Percentiles rank a stretch among this genome's conserved stretches.
These are phyloP conservation scores for Backusella westeae DNA, from an alignment of 192 early-diverging fungal species.

Conservation along the genomic window DNA sequence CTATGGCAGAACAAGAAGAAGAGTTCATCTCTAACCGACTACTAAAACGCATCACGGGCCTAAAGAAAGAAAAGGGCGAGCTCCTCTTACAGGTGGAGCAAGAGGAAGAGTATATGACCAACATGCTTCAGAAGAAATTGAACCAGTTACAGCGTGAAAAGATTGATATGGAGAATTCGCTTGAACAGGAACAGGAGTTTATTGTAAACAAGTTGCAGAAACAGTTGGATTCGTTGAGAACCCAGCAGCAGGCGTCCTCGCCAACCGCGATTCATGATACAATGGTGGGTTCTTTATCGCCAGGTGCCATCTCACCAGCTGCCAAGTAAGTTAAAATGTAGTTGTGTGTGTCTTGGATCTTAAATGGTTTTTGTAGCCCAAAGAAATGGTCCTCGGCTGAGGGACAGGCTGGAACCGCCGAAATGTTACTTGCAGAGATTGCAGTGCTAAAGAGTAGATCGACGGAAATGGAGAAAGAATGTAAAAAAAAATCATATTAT, in stretches of 20 bases:
- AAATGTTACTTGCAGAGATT: constrained; percentile 31
- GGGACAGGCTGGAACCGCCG: constrained; percentile 11
- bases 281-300: constrained; percentile 5
- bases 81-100: constrained; percentile 72
- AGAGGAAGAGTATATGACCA: constrained; percentile 80
- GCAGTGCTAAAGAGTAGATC: constrained; percentile 14
- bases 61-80: constrained; percentile 80
- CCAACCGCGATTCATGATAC: constrained; percentile 1
- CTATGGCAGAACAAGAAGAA: constrained; percentile 60
- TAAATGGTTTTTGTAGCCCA: constrained; percentile 1
- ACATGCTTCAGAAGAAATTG: constrained; percentile 73
- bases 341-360: background rate
- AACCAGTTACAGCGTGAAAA: constrained; percentile 81
- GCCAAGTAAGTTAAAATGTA: background rate
- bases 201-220: constrained; percentile 88
- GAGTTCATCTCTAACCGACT: constrained; percentile 78
- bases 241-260: constrained; percentile 19
- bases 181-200: constrained; percentile 91
- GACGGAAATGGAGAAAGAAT: constrained; percentile 38
- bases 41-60: constrained; percentile 64
- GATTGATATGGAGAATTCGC: constrained; percentile 82
- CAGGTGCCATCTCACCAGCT: constrained; percentile 6
- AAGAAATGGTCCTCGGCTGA: constrained; percentile 16
- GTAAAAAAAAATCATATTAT: constrained; percentile 11
- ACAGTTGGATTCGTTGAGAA: constrained; percentile 60